These are phyloP conservation scores for Globisporangium radiosum DNA, from an alignment of 352 stramenopile genomes.

Conservation along the genomic window DNA sequence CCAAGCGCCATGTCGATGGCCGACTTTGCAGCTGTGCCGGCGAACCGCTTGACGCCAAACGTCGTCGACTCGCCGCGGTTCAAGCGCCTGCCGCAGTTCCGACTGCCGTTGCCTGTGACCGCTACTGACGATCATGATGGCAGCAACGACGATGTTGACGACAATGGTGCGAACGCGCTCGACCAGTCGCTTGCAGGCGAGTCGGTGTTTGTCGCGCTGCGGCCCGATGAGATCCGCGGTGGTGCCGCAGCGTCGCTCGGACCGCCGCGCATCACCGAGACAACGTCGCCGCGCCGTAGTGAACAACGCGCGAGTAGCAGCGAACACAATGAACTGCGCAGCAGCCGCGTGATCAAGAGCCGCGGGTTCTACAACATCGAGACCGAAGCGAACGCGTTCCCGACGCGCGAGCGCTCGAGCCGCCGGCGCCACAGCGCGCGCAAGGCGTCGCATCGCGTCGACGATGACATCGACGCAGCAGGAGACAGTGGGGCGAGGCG, in stretches of 20 bases:
- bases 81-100: slow-evolving; percentile 35
- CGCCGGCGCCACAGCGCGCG: background rate
- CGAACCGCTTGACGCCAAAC: slow-evolving; percentile 19
- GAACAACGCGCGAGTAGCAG: background rate
- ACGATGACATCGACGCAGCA: too few species aligned
- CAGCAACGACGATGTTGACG: slow-evolving; percentile 1
- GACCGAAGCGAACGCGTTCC: slow-evolving; percentile 11
- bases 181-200: slow-evolving; percentile 62
- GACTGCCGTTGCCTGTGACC: slow-evolving; percentile 3
- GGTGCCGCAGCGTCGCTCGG: slow-evolving; percentile 1
- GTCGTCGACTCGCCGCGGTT: slow-evolving; percentile 30
- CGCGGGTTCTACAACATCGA: slow-evolving; percentile 70
- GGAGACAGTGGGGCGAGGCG: too few species aligned
- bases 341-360: slow-evolving; percentile 70
- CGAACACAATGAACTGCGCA: slow-evolving; percentile 22
- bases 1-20: slow-evolving; percentile 60
- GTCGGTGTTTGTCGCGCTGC: slow-evolving; percentile 60
- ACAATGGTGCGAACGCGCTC: slow-evolving; percentile 22
- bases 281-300: slow-evolving; percentile 25
- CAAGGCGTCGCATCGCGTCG: too few species aligned
- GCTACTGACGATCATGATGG: background rate
- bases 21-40: slow-evolving; percentile 34
- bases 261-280: slow-evolving; percentile 23
- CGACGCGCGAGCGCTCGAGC: background rate
- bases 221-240: slow-evolving; percentile 9